phyloP scores from a whole-genome alignment of 176 grass and related monocot species.

The Chrysopogon serrulatus region DNA sequence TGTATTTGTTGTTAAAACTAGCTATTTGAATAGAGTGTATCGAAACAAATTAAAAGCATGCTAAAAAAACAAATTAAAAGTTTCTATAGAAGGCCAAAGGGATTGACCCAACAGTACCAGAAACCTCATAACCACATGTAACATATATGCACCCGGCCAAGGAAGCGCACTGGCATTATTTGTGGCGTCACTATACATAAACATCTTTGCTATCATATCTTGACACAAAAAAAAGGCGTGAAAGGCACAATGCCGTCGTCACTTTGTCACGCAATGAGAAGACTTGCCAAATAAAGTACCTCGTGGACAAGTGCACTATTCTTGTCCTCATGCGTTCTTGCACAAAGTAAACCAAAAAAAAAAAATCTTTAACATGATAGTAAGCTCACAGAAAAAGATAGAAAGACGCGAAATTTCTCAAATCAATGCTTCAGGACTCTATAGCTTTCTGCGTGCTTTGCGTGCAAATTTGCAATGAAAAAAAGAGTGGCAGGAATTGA shows the following conservation, averaged over 20 bases:
- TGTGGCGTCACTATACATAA: constrained; percentile 27
- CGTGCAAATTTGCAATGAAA: not conserved
- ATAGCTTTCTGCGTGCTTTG: not conserved
- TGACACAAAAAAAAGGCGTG: constrained; percentile 3
- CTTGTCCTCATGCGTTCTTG: not conserved
- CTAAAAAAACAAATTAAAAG: not conserved
- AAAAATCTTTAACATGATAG: not conserved
- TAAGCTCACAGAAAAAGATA: not conserved
- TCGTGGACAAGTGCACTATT: not conserved
- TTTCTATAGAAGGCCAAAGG: not conserved
- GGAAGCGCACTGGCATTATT: not conserved
- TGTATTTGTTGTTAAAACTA: not conserved
- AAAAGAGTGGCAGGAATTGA: not conserved
- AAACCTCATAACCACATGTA: not conserved
- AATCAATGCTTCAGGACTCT: not conserved
- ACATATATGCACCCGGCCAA: not conserved
- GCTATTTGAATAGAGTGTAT: not conserved
- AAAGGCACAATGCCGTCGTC: not conserved
- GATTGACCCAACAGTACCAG: not conserved
- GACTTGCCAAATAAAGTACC: not conserved
- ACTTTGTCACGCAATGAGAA: not conserved
- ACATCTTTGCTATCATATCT: constrained; percentile 36
- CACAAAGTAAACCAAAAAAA: not conserved
- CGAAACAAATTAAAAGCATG: not conserved
- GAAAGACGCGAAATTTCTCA: not conserved